phyloP scores from a whole-genome alignment of 1,284 basidiomycete genomes.

The Leccinum fallax region DNA sequence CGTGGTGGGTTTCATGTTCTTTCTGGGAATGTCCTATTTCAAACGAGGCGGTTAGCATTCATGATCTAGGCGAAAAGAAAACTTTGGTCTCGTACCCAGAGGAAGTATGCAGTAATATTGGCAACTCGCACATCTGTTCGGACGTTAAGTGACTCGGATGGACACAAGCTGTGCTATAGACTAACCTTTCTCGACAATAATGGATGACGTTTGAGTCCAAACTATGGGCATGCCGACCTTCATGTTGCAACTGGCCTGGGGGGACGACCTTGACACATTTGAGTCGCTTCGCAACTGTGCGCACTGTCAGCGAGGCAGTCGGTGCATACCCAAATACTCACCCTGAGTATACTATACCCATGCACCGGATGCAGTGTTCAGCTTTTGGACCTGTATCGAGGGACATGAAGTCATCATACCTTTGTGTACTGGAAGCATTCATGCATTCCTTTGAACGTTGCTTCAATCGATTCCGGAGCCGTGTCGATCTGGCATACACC shows the following conservation, averaged over 20 bases:
- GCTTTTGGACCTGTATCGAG: neutral
- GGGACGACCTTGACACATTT: conserved; percentile 50
- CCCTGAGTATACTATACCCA: conserved; percentile 28
- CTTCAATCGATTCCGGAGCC: conserved; percentile 54
- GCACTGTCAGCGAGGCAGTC: neutral
- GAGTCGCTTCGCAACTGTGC: conserved; percentile 48
- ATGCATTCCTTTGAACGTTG: conserved; percentile 50
- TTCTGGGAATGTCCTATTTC: conserved; percentile 54
- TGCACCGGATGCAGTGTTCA: neutral
- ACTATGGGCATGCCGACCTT: conserved; percentile 51
- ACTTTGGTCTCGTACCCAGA: conserved; percentile 39
- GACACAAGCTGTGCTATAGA: neutral
- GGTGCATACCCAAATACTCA: neutral
- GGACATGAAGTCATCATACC: conserved; percentile 29
- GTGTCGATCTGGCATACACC: conserved; percentile 60
- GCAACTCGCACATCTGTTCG: conserved; percentile 50
- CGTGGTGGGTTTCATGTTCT: conserved; percentile 62
- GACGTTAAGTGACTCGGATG: conserved; percentile 2
- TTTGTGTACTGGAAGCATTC: conserved; percentile 50
- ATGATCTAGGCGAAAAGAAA: neutral
- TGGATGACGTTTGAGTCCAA: conserved; percentile 43
- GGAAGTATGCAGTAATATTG: conserved; percentile 60
- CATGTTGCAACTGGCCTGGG: conserved; percentile 42
- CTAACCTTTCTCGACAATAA: conserved; percentile 51
- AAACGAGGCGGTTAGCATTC: neutral